Evolutionary conservation across 768 basidiomycete species (phyloP), one percentile per base, ranked within the genome.

Genomic region (Boletales sp.): DNA sequence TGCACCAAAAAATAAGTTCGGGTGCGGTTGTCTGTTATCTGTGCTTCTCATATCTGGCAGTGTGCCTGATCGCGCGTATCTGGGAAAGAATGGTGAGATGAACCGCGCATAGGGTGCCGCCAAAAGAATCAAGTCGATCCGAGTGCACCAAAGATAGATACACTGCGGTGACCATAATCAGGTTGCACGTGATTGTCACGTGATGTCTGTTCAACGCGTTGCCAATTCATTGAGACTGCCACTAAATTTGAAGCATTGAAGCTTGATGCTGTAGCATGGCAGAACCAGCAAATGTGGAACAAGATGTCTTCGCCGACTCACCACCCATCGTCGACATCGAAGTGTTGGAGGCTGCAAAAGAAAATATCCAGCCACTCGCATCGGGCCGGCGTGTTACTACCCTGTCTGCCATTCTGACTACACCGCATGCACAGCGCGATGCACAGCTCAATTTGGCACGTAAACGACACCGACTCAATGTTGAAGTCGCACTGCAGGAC

Each of bases 291-390:
- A 48, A 55, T 40, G 47, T 56, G 43, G 71, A 72, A 50, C 75
- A 76, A 48, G 69, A 78, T 52, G 75, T 80, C 49, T 71, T 73
- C 43, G 73, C 72, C 14, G 61, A 69, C 27, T 57, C 62, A 5
- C 66, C 73, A 0, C 55, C 70, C 19, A 83, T 90, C 40, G 86
- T 92, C 40, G 88, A 92, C 69, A 86, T 82, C 54, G 89, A 90
- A 60, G 72, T 92, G 1, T 75, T 92, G 14, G 87, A 90, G 60
- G 87, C 87, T 4, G 81, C 87, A 12, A 92, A 92, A 62, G 89
- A 92, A 66, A 92, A 92, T 58, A 87, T 92, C 29, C 90, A 88
- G 65, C 89, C 88, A 37, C 78, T 91, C 10, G 86, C 84, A 11
- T 75, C 80, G 3, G 89, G 89, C n/a, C 78, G 89, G 39, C 80